Base-by-base conservation (phyloP, 108 stramenopile genomes). In the Skeletonema costatum region DNA sequence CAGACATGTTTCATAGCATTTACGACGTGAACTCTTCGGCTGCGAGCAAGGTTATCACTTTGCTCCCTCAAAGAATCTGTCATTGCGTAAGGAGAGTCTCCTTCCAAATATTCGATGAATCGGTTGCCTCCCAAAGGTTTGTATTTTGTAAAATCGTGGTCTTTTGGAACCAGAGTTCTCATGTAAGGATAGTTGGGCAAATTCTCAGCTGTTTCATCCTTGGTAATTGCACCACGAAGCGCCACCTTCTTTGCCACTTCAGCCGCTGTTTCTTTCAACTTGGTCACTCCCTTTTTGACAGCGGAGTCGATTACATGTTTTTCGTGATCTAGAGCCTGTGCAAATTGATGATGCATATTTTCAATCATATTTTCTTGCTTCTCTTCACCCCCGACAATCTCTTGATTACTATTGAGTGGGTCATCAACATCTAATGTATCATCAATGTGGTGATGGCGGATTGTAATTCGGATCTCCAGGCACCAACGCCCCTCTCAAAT, bases 1-100 rank as follows among this genome's bases (percentile, higher is more conserved):
- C 94, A 97, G 8, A 89, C 84, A 75, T 89, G 89, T 59, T 87
- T 67, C 92, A 97, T 93, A 30, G 90, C 93, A 51, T 76, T 80
- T 58, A 73, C 69, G 48, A 95, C 83, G 65, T 87, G 87, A 30
- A 76, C 41, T 19, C 94, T 77, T 17, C 94, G 87, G 60, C 74
- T 78, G 0, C 92, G 88, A 3, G 94, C 94, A 60, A 95, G 25
- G 25, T 25, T 25, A 0, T 25, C 75, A 53, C 66, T 76, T 42
- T 76, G 67, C 5, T 65, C 51, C n/a, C 46, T 68, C 39, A 66
- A 13, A 8, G 51, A 35, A 12, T 64, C 17, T 11, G 75, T 71
- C 21, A 66, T 53, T 19, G 19, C 46, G 44, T 74, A 82, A 4
- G 71, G 75, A 39, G 69, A 69, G 35, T 68, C 62, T 16, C 82